Conservation (phyloP, 306 rosid species). For the Glycine tomentella region DNA sequence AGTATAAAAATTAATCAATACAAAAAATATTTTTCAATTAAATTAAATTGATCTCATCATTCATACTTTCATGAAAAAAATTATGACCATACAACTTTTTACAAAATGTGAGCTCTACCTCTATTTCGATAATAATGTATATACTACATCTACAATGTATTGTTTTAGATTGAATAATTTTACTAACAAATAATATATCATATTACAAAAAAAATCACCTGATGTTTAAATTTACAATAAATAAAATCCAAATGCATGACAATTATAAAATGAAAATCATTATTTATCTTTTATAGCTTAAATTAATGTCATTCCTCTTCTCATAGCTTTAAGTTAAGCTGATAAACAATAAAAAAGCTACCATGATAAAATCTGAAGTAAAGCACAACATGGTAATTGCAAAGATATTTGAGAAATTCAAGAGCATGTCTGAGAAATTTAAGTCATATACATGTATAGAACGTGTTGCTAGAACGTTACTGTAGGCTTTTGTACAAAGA, state of each 20-base stretch:
- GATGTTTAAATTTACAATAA: not conserved
- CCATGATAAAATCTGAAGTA: not conserved
- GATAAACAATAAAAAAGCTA: not conserved
- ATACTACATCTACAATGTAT: too few relatives aligned
- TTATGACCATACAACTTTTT: too few relatives aligned
- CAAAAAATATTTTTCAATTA: too few relatives aligned
- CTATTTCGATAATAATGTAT: too few relatives aligned
- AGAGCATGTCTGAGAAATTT: conserved; percentile 37
- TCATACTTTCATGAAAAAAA: too few relatives aligned
- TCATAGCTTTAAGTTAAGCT: not conserved
- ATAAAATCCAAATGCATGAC: not conserved
- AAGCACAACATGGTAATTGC: conserved; percentile 3
- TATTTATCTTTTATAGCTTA: not conserved
- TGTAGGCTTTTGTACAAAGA: conserved; percentile 66
- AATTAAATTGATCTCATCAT: too few relatives aligned
- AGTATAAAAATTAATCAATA: too few relatives aligned
- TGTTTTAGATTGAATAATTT: not conserved
- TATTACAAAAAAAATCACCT: not conserved
- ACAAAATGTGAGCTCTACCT: too few relatives aligned
- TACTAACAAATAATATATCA: not conserved
- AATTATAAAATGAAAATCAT: not conserved
- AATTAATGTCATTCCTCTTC: not conserved
- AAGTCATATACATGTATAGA: conserved; percentile 49
- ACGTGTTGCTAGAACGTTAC: conserved; percentile 54
- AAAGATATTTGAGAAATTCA: conserved; percentile 37